Evolutionary conservation across 2,329 filamentous ascomycete genomes (phyloP), one percentile per base, ranked within the genome.

Genomic region (Ophiocordyceps camponoti-leonardi): DNA sequence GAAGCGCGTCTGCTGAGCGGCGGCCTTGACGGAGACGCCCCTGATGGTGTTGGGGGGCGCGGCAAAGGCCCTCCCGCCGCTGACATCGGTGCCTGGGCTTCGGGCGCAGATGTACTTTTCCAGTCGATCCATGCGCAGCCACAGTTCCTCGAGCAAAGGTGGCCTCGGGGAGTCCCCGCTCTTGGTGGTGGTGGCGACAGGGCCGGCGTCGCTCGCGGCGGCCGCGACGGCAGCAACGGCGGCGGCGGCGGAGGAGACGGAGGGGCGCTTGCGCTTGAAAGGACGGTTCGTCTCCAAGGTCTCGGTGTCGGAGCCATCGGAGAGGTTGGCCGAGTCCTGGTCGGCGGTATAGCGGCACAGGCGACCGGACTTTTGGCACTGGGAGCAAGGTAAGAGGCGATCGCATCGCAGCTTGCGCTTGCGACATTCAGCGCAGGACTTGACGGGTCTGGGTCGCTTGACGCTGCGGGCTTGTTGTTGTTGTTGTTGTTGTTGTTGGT

Each of bases 391-490:
- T 41, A 65, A 62, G n/a, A 67, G 61, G 41, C 74, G 67, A 55
- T 77, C 72, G 57, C 74, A 78, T 48, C 67, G 65, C 6, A 75
- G 59, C 55, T 75, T 77, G 52, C 74, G 66, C 55, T 75, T 75
- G 46, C 74, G 66, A 52, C 74, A 75, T 51, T 73, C 69, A 47
- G 68, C 69, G 54, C 72, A 75, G 4, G 70, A 73, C 54, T 75
- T 75, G 49, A 74, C 72, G 3, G 72, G 72, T 8, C 72, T 60
- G 2, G 71, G 69, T 30, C 72, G 63, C 53, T 74, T 74, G 44
- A 74, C 70, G 50, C 68, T 71, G 44, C 67, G 63, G 43, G 62
- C 56, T 11, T 60, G 62, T n/a, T 56, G 58, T 30, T 56, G 53
- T 10, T 52, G 54, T 3, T 23, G 22, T 3, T 23, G 22, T 11